Conservation (phyloP, 2,329 filamentous ascomycete species). For the Zymoseptoria passerinii region DNA sequence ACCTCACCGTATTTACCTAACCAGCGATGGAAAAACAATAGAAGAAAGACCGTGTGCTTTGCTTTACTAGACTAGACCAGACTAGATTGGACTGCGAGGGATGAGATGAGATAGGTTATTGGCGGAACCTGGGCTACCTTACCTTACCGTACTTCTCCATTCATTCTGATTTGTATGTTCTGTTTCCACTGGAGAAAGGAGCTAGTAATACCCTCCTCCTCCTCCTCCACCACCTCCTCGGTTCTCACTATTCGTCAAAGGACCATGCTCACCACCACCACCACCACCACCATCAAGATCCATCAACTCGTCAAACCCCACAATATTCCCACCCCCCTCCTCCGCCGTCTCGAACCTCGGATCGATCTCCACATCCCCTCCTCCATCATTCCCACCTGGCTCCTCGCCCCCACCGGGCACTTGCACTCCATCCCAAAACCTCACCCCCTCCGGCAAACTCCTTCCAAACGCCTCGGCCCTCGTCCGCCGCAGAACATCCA, state of each 20-base stretch:
- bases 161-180: too few species aligned
- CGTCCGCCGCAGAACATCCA: constrained; percentile 26
- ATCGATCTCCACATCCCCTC: constrained; percentile 20
- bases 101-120: too few species aligned
- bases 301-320: constrained; percentile 35
- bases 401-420: constrained; percentile 17
- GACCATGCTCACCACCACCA: not conserved
- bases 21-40: too few species aligned
- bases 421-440: constrained; percentile 34
- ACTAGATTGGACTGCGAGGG: too few species aligned
- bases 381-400: not conserved
- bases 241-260: too few species aligned
- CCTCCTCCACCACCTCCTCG: too few species aligned
- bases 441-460: constrained; percentile 32
- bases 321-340: constrained; percentile 9
- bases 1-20: too few species aligned
- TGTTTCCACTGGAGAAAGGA: too few species aligned
- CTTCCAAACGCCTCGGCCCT: constrained; percentile 37
- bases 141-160: too few species aligned
- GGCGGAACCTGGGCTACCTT: too few species aligned
- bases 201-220: not conserved
- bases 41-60: too few species aligned
- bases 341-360: constrained; percentile 27
- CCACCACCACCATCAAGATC: constrained; percentile 31
- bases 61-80: too few species aligned